Evolutionary conservation across 257 asterid species (phyloP).

Genomic region (Nicotiana knightiana): DNA sequence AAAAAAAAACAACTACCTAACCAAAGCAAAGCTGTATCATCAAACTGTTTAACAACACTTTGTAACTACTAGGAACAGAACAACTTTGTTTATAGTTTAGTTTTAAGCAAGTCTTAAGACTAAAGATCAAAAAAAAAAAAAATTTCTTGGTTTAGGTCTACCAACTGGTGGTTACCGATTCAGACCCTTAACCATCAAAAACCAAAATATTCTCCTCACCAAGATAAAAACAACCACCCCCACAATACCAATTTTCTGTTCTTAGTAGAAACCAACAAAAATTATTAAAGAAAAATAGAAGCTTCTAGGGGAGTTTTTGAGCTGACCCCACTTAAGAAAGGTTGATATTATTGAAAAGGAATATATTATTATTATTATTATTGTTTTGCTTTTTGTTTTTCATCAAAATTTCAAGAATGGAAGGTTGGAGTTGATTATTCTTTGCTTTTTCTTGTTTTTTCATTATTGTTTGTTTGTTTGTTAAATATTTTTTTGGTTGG

Average conservation of each 20-base stretch:
- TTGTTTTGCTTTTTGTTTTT: background rate
- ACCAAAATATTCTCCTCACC: slow-evolving; percentile 5
- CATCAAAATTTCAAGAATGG: slow-evolving; percentile 18
- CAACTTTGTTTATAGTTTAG: slow-evolving; percentile 8
- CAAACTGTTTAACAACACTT: slow-evolving; percentile 7
- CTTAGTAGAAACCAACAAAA: slow-evolving; percentile 2
- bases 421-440: slow-evolving; percentile 34
- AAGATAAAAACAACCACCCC: slow-evolving; percentile 27
- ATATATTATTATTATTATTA: slow-evolving; percentile 17
- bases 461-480: slow-evolving; percentile 25
- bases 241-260: slow-evolving; percentile 5
- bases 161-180: slow-evolving; percentile 73
- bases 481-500: slow-evolving; percentile 34
- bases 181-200: slow-evolving; percentile 32
- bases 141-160: slow-evolving; percentile 43
- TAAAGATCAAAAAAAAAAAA: slow-evolving; percentile 14
- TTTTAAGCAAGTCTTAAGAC: slow-evolving; percentile 17
- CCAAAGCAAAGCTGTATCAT: slow-evolving; percentile 5
- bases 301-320: slow-evolving; percentile 24
- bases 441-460: slow-evolving; percentile 26
- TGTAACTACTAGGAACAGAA: background rate
- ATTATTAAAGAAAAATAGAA: slow-evolving; percentile 2
- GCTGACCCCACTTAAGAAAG: slow-evolving; percentile 57
- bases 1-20: background rate
- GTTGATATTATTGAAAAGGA: slow-evolving; percentile 34